A percentile compares a stretch with the other conserved stretches of the same genome.
phyloP scores from a whole-genome alignment of 306 rosid genomes.

The Senna tora region DNA sequence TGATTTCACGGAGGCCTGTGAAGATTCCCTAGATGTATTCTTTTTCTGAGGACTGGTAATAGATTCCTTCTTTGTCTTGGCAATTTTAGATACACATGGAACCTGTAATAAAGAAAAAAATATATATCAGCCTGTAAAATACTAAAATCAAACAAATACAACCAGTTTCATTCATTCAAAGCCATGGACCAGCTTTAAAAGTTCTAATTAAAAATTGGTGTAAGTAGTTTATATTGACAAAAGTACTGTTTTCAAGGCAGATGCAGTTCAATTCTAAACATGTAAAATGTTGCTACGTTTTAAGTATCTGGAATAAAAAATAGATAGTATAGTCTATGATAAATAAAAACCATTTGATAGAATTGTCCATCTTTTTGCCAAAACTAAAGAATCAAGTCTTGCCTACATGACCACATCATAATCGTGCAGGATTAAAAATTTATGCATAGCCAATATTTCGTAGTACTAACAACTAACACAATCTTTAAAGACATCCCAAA shows the following conservation, averaged over 20 bases:
- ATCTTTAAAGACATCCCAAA: neutral
- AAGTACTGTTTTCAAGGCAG: neutral
- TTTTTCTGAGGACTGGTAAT: constrained; percentile 33
- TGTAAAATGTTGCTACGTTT: neutral
- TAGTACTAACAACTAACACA: constrained; percentile 15
- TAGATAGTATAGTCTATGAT: neutral
- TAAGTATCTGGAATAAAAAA: neutral
- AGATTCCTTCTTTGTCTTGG: constrained; percentile 54
- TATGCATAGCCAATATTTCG: neutral
- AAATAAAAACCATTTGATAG: neutral
- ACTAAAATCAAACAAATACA: constrained; percentile 28
- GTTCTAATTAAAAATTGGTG: neutral
- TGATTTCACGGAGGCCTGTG: constrained; percentile 43
- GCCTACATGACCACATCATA: neutral
- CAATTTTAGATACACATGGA: constrained; percentile 53
- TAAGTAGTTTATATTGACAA: neutral
- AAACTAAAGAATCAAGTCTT: no score
- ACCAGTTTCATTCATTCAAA: constrained; percentile 9
- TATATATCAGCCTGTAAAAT: neutral
- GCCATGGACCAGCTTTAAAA: neutral
- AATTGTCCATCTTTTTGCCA: no score
- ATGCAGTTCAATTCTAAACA: neutral
- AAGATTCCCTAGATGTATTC: constrained; percentile 27
- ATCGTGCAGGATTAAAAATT: neutral
- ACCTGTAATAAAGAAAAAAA: constrained; percentile 44